These are phyloP conservation scores for Zymoseptoria ardabiliae DNA, from an alignment of 2,329 filamentous ascomycete genomes.

Conservation along the genomic window DNA sequence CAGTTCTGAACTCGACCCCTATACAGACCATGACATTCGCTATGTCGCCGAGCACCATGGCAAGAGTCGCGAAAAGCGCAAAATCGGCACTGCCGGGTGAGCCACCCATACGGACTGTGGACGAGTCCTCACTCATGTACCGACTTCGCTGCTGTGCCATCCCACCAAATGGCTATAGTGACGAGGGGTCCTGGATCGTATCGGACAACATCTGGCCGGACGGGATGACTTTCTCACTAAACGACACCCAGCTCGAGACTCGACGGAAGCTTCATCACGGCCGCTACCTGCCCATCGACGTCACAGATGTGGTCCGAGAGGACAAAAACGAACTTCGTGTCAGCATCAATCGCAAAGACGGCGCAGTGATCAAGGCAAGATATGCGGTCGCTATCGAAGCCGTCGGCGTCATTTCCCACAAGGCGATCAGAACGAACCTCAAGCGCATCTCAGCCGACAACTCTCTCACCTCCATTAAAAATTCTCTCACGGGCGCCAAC, in stretches of 20 bases:
- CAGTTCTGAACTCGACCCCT: constrained; percentile 27
- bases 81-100: constrained; percentile 26
- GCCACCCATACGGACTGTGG: constrained; percentile 30
- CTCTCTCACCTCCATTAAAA: constrained; percentile 53
- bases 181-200: constrained; percentile 53
- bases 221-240: constrained; percentile 62
- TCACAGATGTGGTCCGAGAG: constrained; percentile 52
- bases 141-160: constrained; percentile 60
- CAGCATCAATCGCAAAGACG: constrained; percentile 35
- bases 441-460: constrained; percentile 35
- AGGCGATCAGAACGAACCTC: constrained; percentile 32
- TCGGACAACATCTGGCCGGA: constrained; percentile 64
- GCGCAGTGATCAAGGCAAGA: constrained; percentile 32
- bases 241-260: constrained; percentile 47
- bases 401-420: constrained; percentile 47
- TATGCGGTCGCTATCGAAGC: constrained; percentile 65
- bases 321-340: constrained; percentile 59
- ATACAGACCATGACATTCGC: constrained; percentile 43
- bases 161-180: constrained; percentile 25
- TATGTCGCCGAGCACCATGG: constrained; percentile 34
- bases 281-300: constrained; percentile 67
- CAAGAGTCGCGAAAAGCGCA: constrained; percentile 29
- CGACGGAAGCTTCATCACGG: constrained; percentile 65
- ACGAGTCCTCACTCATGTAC: constrained; percentile 52
- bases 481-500: constrained; percentile 33